Evolutionary conservation across 495 filamentous ascomycete genomes (phyloP).

Genomic region (Penicillium canariense): DNA sequence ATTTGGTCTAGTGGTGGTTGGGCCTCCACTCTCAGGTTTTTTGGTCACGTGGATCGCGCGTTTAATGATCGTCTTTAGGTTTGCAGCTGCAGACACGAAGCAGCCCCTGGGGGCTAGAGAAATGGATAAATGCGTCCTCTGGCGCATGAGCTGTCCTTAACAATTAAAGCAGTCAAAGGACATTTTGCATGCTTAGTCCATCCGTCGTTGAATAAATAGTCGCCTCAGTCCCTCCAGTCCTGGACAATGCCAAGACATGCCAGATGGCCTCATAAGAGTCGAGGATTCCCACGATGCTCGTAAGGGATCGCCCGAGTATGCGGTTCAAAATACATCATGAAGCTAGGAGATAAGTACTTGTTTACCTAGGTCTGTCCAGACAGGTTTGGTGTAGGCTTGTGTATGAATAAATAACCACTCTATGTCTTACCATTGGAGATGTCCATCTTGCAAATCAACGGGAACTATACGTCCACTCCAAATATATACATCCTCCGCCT

Average conservation of each 20-base stretch:
- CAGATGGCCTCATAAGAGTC: conserved; percentile 37
- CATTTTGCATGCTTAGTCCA: neutral
- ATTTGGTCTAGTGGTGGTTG: conserved; percentile 25
- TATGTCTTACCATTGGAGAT: conserved; percentile 10
- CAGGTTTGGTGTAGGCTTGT: no score
- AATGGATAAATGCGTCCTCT: neutral
- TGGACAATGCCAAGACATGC: conserved; percentile 42
- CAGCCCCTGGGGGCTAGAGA: neutral
- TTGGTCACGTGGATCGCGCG: conserved; percentile 36
- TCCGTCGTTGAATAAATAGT: neutral
- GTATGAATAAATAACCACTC: no score
- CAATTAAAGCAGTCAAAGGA: neutral
- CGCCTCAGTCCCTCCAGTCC: neutral
- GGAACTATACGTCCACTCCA: conserved; percentile 21
- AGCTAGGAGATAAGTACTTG: no score
- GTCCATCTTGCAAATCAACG: conserved; percentile 12
- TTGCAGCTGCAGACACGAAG: conserved; percentile 4
- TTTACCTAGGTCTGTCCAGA: no score
- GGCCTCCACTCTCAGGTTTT: conserved; percentile 38
- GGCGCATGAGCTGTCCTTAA: neutral
- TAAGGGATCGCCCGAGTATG: conserved; percentile 17
- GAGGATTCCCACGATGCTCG: conserved; percentile 20
- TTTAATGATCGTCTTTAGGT: conserved; percentile 10
- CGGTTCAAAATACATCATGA: neutral
- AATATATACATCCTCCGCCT: conserved; percentile 1